Evolutionary conservation across 2,329 filamentous ascomycete genomes (phyloP), one percentile per base, ranked within the genome.

Genomic region (Tricladium varicosporioides): DNA sequence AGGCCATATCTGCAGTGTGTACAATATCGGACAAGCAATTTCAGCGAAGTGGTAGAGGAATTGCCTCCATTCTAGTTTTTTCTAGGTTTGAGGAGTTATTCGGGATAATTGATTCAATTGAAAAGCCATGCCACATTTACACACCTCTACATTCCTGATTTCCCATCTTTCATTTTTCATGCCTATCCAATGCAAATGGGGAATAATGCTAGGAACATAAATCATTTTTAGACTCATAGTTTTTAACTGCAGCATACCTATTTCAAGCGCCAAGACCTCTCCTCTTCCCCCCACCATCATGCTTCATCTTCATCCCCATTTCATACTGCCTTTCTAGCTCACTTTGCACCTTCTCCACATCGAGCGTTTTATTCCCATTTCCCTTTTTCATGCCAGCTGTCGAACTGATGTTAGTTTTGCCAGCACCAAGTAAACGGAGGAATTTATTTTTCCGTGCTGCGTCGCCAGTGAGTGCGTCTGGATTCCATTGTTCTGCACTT

Each of bases 271-370:
- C 72, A 19, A 74, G 60, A 1, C 72, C 72, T 44, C 65, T 67
- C 53, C 67, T 68, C 61, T 71, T 73, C n/a, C 62, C 63, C 1
- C 67, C 66, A 8, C 64, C 64, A 60, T 72, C 71, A 59, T 72
- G 65, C 64, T 72, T 74, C 68, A 73, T 67, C 40, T 66, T 68
- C 50, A 72, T 67, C 9, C 72, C 70, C n/a, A 63, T 63, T 48
- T 71, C 67, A 53, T 70, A 74, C 51, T 74, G 72, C 48, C 63
- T 65, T 59, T 73, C 71, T 32, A 74, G 61, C 46, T 73, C 72
- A 40, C 53, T 65, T 56, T 73, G 63, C 13, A 70, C 63, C 45
- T 65, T 65, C 13, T 56, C 48, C 42, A 72, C 66, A 47, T 60
- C 56, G 22, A 27, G 22, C 7, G 22, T 7, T 27, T 22, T 56